These are phyloP conservation scores for Grosmannia penicillata DNA, from an alignment of 2,329 filamentous ascomycete genomes.

Conservation along the genomic window DNA sequence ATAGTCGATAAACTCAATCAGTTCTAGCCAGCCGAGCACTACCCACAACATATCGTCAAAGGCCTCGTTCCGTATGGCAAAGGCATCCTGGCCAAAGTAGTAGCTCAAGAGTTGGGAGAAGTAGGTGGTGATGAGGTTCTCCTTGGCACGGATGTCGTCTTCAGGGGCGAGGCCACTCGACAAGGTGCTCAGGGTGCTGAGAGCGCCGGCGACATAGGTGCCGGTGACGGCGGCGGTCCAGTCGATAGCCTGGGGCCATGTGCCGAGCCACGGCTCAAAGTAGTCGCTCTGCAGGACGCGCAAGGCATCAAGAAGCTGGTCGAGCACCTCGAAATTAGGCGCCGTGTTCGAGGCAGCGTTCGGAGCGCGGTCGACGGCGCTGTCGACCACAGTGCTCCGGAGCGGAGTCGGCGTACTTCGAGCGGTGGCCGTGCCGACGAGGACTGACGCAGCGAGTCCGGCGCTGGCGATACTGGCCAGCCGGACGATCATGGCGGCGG, in stretches of 20 bases:
- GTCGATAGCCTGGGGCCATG: constrained; percentile 77
- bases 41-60: constrained; percentile 96
- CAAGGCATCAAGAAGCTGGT: constrained; percentile 47
- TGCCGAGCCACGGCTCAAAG: constrained; percentile 63
- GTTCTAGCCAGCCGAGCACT: constrained; percentile 79
- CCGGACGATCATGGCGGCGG: constrained; percentile 3
- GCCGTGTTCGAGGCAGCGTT: neutral
- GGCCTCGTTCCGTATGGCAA: constrained; percentile 57
- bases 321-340: constrained; percentile 14
- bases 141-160: constrained; percentile 35
- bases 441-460: constrained; percentile 4
- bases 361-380: neutral
- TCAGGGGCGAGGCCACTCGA: constrained; percentile 35
- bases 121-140: constrained; percentile 72
- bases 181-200: constrained; percentile 59
- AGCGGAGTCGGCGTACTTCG: neutral
- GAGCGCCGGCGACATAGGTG: constrained; percentile 61
- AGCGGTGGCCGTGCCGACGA: neutral
- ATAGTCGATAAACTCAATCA: constrained; percentile 58
- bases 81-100: constrained; percentile 76
- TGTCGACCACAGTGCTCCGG: neutral
- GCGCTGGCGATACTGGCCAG: constrained; percentile 2
- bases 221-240: constrained; percentile 83
- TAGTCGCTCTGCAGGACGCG: constrained; percentile 63
- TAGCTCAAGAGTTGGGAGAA: constrained; percentile 64